Evolutionary conservation across 306 rosid genomes (phyloP).

Genomic region (Glycine latifolia): DNA sequence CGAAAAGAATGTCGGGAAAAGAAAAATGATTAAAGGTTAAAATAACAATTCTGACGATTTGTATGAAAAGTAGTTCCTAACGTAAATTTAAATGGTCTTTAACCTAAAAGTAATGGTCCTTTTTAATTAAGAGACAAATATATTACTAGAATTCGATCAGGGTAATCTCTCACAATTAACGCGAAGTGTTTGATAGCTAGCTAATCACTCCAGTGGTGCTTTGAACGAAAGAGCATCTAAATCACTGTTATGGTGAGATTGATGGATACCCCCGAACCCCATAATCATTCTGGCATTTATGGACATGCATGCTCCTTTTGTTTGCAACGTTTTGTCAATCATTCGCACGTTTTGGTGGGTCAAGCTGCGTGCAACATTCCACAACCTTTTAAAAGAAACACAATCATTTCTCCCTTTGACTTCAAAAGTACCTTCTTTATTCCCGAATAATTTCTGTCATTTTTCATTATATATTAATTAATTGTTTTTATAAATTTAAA

Average conservation of each 20-base stretch:
- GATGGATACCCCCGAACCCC: not conserved
- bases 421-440: constrained; percentile 6
- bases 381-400: constrained; percentile 17
- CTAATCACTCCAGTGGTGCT: not conserved
- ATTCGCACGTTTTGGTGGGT: constrained; percentile 45
- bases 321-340: constrained; percentile 47
- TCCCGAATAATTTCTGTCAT: not conserved
- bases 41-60: not conserved
- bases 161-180: no score
- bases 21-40: not conserved
- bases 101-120: not conserved
- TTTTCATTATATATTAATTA: not conserved
- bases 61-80: not conserved
- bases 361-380: constrained; percentile 20
- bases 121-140: not conserved
- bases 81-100: not conserved
- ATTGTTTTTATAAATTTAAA: not conserved
- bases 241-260: constrained; percentile 33
- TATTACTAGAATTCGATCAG: no score
- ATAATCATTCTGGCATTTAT: constrained; percentile 45
- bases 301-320: constrained; percentile 38
- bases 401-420: constrained; percentile 54
- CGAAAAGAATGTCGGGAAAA: not conserved
- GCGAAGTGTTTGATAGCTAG: no score
- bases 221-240: constrained; percentile 23